Conservation (phyloP, 345 rosid genomes). For the Crucihimalaya himalaica region DNA sequence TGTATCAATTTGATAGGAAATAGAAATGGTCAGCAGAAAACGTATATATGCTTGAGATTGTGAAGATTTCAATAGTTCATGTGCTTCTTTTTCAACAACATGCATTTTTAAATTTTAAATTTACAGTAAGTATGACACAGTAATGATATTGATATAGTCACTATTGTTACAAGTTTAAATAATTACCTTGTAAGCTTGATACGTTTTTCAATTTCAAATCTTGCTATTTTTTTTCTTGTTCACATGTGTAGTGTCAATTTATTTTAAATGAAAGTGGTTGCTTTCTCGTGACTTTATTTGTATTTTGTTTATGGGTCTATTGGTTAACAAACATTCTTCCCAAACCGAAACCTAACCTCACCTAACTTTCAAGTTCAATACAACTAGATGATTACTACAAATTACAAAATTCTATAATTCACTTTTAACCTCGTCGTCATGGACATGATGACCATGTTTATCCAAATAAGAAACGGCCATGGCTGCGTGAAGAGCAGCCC, state of each 20-base stretch:
- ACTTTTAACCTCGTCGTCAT: conserved; percentile 22
- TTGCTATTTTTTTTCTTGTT: background rate
- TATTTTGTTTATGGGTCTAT: background rate
- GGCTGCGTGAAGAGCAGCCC: conserved; percentile 70
- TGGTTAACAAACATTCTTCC: background rate
- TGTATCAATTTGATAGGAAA: background rate
- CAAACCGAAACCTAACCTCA: conserved; percentile 1
- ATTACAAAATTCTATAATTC: conserved; percentile 29
- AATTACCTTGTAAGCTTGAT: background rate
- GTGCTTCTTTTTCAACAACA: background rate
- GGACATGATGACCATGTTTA: conserved; percentile 33
- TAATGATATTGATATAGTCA: background rate
- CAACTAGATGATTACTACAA: background rate
- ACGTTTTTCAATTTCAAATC: background rate
- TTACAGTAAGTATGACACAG: background rate
- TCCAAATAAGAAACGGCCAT: conserved; percentile 64
- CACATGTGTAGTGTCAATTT: background rate
- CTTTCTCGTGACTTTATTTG: background rate
- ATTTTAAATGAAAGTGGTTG: background rate
- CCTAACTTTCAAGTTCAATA: conserved; percentile 5
- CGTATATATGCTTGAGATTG: background rate
- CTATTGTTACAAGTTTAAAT: background rate
- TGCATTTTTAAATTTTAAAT: background rate
- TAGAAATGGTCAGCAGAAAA: conserved; percentile 17
- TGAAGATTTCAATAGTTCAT: conserved; percentile 7